A percentile compares a stretch with the other conserved stretches of the same genome.
These are phyloP conservation scores for Zygoascus biomembranicola DNA, from an alignment of 805 yeast genomes.

Conservation along the genomic window DNA sequence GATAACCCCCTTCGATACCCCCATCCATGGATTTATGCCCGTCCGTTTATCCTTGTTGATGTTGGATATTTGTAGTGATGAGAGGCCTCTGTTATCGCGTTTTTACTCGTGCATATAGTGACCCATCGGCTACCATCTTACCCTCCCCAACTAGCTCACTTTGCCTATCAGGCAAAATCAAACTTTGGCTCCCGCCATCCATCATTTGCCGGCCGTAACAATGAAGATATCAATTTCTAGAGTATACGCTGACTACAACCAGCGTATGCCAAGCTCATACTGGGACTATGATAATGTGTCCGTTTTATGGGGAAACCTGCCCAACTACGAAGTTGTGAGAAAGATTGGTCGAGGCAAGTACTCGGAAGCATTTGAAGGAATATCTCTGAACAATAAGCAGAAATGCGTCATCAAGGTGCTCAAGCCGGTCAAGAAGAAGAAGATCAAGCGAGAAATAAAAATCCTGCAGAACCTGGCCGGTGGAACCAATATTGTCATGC, in stretches of 20 bases:
- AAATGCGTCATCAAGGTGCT: slow-evolving; percentile 79
- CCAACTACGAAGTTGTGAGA: slow-evolving; percentile 64
- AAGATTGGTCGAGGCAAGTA: slow-evolving; percentile 92
- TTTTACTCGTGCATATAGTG: background rate
- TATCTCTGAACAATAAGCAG: slow-evolving; percentile 53
- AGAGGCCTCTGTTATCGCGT: background rate
- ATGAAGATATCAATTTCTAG: slow-evolving; percentile 36
- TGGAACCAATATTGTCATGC: slow-evolving; percentile 71
- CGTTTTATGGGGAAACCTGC: slow-evolving; percentile 51
- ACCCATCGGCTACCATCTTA: background rate
- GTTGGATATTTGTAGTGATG: no score
- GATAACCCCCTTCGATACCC: background rate
- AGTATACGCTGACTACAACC: slow-evolving; percentile 71
- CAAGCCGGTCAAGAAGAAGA: slow-evolving; percentile 89
- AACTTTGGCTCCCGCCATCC: background rate
- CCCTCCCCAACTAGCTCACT: background rate
- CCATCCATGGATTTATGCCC: background rate
- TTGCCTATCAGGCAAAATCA: background rate
- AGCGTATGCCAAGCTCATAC: slow-evolving; percentile 57
- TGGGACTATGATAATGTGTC: slow-evolving; percentile 62
- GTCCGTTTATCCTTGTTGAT: background rate
- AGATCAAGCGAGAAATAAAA: slow-evolving; percentile 82
- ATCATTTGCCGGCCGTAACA: background rate
- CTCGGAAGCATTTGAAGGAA: slow-evolving; percentile 89
- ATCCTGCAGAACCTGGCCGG: slow-evolving; percentile 77